These are phyloP conservation scores for Anastatica hierochuntica DNA, from an alignment of 345 rosid genomes.

Conservation along the genomic window DNA sequence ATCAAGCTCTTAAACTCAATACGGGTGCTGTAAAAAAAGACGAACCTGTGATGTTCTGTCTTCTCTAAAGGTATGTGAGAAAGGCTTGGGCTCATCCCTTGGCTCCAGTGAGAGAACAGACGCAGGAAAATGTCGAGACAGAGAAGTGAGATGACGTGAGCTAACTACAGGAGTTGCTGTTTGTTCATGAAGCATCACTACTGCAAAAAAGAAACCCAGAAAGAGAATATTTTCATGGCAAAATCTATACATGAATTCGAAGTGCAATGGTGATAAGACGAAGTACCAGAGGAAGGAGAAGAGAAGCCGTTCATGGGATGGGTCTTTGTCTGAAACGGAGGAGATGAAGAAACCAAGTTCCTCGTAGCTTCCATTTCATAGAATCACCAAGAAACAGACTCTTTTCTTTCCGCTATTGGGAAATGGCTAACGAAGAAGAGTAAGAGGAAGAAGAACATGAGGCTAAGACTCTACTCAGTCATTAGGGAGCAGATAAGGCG, in stretches of 20 bases:
- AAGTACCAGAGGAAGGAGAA: constrained; percentile 48
- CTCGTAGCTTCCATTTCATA: constrained; percentile 56
- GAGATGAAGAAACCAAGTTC: constrained; percentile 54
- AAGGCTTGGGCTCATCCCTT: constrained; percentile 45
- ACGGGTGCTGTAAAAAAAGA: not conserved
- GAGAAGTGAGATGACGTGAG: constrained; percentile 42
- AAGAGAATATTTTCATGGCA: no score
- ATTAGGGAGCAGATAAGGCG: not conserved
- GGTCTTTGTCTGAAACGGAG: constrained; percentile 47
- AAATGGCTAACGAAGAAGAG: not conserved
- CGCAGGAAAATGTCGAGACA: constrained; percentile 52
- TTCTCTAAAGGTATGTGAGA: constrained; percentile 36
- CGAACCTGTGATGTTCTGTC: constrained; percentile 49
- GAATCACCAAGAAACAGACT: not conserved
- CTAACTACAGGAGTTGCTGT: constrained; percentile 36
- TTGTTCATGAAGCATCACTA: constrained; percentile 47
- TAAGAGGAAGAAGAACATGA: not conserved
- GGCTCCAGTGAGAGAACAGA: constrained; percentile 72
- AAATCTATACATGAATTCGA: not conserved
- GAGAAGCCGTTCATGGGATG: constrained; percentile 35
- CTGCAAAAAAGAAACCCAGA: constrained; percentile 35
- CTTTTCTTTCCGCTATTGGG: not conserved
- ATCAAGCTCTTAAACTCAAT: not conserved
- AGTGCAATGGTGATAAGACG: not conserved
- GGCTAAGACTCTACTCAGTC: not conserved